phyloP scores from a whole-genome alignment of 2,329 filamentous ascomycete genomes.

The Talaromyces sp. region DNA sequence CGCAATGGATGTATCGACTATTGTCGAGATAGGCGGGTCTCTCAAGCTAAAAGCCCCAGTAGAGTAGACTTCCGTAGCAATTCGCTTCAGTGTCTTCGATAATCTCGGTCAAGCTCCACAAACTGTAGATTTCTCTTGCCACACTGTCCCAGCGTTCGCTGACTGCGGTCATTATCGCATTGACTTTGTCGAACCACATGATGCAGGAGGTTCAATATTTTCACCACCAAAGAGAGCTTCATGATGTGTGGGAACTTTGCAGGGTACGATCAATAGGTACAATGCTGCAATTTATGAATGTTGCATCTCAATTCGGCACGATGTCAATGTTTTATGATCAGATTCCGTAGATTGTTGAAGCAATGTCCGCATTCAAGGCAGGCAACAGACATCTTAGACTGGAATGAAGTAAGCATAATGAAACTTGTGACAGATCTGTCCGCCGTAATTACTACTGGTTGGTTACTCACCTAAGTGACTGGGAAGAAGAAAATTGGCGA shows the following conservation, averaged over 20 bases:
- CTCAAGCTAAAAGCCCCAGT: not conserved
- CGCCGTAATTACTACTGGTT: not conserved
- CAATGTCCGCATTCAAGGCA: not conserved
- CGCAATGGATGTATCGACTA: not conserved
- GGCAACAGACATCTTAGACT: not conserved
- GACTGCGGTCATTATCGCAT: not conserved
- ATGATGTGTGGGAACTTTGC: not conserved
- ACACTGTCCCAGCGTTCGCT: not conserved
- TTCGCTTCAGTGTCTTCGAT: not conserved
- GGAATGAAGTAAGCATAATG: not conserved
- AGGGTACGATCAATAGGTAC: not conserved
- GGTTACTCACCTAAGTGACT: slow-evolving; percentile 69
- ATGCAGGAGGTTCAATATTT: not conserved
- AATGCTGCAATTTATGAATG: not conserved
- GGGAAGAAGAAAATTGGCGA: slow-evolving; percentile 91
- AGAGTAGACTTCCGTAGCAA: not conserved
- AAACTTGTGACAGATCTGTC: not conserved
- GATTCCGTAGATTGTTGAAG: not conserved
- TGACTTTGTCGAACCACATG: not conserved
- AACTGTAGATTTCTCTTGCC: no score
- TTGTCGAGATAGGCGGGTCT: not conserved
- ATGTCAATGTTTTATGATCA: not conserved
- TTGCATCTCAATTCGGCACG: not conserved
- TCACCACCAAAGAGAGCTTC: no score
- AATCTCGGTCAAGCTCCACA: not conserved